Evolutionary conservation across 495 filamentous ascomycete genomes (phyloP).

Genomic region (Xylaria flabelliformis): DNA sequence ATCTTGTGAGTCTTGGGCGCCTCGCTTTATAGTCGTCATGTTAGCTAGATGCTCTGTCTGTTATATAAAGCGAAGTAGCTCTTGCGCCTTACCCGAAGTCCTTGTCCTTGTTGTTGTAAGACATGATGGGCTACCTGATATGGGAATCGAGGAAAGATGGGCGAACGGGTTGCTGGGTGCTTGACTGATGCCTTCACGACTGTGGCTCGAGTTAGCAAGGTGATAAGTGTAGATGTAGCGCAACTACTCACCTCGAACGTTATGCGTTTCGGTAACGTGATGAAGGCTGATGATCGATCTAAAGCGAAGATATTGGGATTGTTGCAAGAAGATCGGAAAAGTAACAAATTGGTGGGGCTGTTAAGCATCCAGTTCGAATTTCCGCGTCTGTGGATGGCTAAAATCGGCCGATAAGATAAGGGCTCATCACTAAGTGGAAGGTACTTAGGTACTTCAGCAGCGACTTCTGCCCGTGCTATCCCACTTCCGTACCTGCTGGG

Average conservation of each 20-base stretch:
- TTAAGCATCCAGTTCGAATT: slow-evolving; percentile 28
- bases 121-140: slow-evolving; percentile 68
- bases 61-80: neutral
- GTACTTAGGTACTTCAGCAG: no score
- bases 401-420: slow-evolving; percentile 30
- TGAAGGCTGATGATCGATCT: slow-evolving; percentile 26
- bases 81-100: slow-evolving; percentile 63
- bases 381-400: slow-evolving; percentile 19
- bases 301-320: slow-evolving; percentile 11
- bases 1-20: slow-evolving; percentile 42
- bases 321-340: slow-evolving; percentile 19
- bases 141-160: slow-evolving; percentile 34
- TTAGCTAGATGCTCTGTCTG: neutral
- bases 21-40: slow-evolving; percentile 35
- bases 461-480: no score
- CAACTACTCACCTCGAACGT: slow-evolving; percentile 26
- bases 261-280: slow-evolving; percentile 39
- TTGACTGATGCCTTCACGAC: slow-evolving; percentile 63
- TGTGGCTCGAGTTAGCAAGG: slow-evolving; percentile 72
- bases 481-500: neutral
- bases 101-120: slow-evolving; percentile 96
- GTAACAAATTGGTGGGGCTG: slow-evolving; percentile 20
- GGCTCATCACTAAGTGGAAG: neutral
- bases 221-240: slow-evolving; percentile 56
- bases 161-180: slow-evolving; percentile 11